These are phyloP conservation scores for Penicillium sp. DNA, from an alignment of 2,329 filamentous ascomycete species.

Conservation along the genomic window DNA sequence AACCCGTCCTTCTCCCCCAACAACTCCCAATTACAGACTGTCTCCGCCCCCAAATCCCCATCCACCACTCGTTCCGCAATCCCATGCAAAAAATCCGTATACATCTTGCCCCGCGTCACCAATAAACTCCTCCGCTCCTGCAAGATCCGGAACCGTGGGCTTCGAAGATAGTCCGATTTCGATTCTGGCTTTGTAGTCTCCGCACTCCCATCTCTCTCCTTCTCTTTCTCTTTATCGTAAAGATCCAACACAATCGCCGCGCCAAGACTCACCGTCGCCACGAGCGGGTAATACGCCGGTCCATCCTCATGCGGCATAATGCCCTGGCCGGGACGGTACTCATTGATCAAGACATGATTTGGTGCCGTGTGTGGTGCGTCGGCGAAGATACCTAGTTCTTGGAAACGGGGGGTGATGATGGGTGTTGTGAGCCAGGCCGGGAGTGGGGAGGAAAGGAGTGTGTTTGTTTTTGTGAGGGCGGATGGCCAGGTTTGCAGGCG, in stretches of 20 bases:
- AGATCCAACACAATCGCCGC: constrained; percentile 77
- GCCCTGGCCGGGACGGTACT: constrained; percentile 84
- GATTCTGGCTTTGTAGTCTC: constrained; percentile 4
- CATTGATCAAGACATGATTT: constrained; percentile 93
- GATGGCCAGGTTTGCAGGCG: constrained; percentile 91
- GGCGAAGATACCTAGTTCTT: constrained; percentile 55
- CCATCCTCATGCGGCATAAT: constrained; percentile 98
- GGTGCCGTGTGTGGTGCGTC: constrained; percentile 73
- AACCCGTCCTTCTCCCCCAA: constrained; percentile 49
- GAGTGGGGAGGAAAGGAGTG: constrained; percentile 70
- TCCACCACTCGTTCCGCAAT: constrained; percentile 64
- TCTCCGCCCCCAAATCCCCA: constrained; percentile 58
- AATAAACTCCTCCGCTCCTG: constrained; percentile 80
- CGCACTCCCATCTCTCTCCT: not conserved
- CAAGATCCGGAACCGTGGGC: constrained; percentile 62
- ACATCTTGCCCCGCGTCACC: constrained; percentile 58
- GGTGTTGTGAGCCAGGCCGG: constrained; percentile 75
- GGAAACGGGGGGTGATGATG: constrained; percentile 61
- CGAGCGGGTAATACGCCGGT: constrained; percentile 79
- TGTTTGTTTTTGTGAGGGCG: constrained; percentile 73
- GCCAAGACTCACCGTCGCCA: constrained; percentile 87
- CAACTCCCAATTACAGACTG: constrained; percentile 62
- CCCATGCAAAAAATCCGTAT: constrained; percentile 62
- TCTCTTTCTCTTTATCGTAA: constrained; percentile 54
- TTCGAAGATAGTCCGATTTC: constrained; percentile 1